These are phyloP conservation scores for Paspalum vaginatum DNA, from an alignment of 176 grass and related monocot genomes.

Conservation along the genomic window DNA sequence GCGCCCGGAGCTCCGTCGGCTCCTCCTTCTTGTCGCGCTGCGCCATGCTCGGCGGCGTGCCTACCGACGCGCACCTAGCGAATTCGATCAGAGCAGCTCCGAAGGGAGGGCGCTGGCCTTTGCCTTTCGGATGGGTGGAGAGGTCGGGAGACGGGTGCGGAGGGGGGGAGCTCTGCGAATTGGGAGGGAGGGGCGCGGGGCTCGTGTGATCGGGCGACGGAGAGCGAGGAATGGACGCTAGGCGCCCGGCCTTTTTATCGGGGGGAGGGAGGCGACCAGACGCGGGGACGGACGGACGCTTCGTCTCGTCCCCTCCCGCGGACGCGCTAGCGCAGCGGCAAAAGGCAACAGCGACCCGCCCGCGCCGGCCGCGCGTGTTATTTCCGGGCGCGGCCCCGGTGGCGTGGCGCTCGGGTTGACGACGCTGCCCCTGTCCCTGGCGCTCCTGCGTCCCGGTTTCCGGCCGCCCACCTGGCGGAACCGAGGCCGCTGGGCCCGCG, in stretches of 20 bases:
- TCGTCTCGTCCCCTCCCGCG: constrained; percentile 28
- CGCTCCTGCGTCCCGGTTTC: background rate
- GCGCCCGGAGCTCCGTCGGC: constrained; percentile 71
- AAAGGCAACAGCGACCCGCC: constrained; percentile 21
- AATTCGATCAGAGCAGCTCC: background rate
- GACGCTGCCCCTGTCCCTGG: constrained; percentile 7
- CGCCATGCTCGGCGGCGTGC: constrained; percentile 64
- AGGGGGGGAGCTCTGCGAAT: background rate
- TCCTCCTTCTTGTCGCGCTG: constrained; percentile 90
- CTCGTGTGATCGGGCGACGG: constrained; percentile 9
- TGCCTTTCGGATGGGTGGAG: background rate
- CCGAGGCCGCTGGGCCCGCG: background rate
- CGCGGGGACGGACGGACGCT: background rate
- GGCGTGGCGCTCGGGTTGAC: background rate
- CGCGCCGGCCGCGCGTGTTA: constrained; percentile 14
- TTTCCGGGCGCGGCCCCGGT: constrained; percentile 39
- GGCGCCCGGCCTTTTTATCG: constrained; percentile 40
- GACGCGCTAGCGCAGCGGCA: constrained; percentile 41
- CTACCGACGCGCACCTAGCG: background rate
- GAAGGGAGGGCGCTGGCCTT: background rate
- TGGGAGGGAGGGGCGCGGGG: background rate
- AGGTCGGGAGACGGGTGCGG: background rate
- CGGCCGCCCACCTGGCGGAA: background rate
- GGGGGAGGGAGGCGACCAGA: no score
- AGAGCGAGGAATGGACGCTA: constrained; percentile 14